Base-by-base conservation (phyloP, 257 asterid species). In the Solanum rostratum region DNA sequence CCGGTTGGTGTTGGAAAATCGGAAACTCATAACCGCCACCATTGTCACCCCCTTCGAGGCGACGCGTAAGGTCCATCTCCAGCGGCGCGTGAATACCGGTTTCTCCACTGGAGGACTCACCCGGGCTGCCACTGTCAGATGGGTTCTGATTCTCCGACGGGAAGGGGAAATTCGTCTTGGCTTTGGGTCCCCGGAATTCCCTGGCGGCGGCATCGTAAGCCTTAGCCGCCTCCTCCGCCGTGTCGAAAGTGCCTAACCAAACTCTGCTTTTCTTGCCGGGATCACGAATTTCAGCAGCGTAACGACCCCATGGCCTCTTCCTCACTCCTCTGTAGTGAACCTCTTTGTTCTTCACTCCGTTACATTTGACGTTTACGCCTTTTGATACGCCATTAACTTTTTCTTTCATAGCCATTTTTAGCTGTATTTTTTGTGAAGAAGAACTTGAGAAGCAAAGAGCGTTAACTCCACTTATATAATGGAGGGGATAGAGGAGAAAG, bases 301-400 rank as follows among this genome's bases (percentile, higher is more conserved):
- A 95, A 6, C 98, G 96, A 29, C 98, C 98, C 98, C 98, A 95
- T 2, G 99, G 99, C 92, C 99, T 87, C 97, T 95, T 95, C 83
- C 99, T 70, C 6, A 95, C 99, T 33, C 99, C 99, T n/a, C 99
- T 16, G 92, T 79, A 95, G 86, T 90, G 98, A 29, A 88, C 90
- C 87, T 93, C 98, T 88, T 90, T 90, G 4, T 37, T 20, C 14
- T 27, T 43, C 10, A 83, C 88, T 84, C 83, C 94, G 85, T 68
- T 86, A 37, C 15, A 60, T 53, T 88, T 91, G 39, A 86, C 81
- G 22, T 29, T 87, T 59, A 1, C 84, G n/a, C 14, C 84, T 81
- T 85, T 85, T 15, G 41, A 5, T 11, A 59, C 5, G 43, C 8
- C 66, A 9, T 43, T 78, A 6, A 84, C 59, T 86, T 90, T 91